Percentiles rank a stretch among this genome's conserved stretches.
Conservation (phyloP, 306 rosid species). For the Vigna mungo region DNA sequence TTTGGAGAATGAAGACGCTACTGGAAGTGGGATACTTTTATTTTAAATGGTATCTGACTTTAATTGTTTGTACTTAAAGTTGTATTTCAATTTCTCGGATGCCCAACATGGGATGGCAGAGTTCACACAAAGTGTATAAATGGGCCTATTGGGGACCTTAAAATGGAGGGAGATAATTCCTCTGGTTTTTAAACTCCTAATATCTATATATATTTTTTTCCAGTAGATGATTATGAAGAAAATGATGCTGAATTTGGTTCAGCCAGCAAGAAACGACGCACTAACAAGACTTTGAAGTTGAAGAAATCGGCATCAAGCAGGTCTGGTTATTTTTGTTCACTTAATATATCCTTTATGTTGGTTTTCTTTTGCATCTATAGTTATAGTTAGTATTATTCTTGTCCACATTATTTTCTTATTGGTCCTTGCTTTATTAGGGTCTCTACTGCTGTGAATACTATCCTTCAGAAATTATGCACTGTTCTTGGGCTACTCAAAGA, state of each 20-base stretch:
- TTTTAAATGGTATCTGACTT: not conserved
- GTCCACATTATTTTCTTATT: constrained; percentile 32
- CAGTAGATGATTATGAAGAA: constrained; percentile 85
- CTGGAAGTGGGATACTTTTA: constrained; percentile 1
- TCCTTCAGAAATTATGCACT: constrained; percentile 97
- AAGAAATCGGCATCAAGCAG: constrained; percentile 76
- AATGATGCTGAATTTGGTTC: constrained; percentile 78
- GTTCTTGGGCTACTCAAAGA: constrained; percentile 91
- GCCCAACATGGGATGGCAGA: constrained; percentile 21
- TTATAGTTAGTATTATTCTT: constrained; percentile 37
- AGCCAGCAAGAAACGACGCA: constrained; percentile 87
- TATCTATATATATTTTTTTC: constrained; percentile 27
- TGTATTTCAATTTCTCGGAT: constrained; percentile 27
- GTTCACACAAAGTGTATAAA: constrained; percentile 7
- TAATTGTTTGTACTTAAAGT: constrained; percentile 15
- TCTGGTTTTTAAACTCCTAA: constrained; percentile 32
- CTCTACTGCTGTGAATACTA: constrained; percentile 77
- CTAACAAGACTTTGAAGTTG: constrained; percentile 65
- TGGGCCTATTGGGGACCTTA: constrained; percentile 8
- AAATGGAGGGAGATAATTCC: constrained; percentile 24
- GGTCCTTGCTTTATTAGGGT: constrained; percentile 65
- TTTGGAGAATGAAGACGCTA: constrained; percentile 38
- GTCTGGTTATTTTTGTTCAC: constrained; percentile 53
- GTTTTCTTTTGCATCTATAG: constrained; percentile 27
- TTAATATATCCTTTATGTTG: constrained; percentile 31